These are phyloP conservation scores for Entomortierella chlamydospora DNA, from an alignment of 192 early-diverging fungal species.

Conservation along the genomic window DNA sequence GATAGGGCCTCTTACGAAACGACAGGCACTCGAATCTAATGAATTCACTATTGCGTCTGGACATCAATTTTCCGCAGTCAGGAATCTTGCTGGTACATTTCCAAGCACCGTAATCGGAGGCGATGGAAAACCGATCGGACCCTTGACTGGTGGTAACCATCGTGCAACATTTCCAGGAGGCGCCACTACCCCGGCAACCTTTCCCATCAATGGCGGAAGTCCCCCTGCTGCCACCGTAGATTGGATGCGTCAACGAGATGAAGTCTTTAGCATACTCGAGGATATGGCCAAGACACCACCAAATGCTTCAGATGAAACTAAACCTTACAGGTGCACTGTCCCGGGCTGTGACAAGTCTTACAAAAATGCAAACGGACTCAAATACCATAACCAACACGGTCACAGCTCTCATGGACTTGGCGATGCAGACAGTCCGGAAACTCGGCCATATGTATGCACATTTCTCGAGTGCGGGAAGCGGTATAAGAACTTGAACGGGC, in stretches of 20 bases:
- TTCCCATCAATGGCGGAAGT: neutral
- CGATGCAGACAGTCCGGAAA: conserved; percentile 58
- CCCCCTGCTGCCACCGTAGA: conserved; percentile 16
- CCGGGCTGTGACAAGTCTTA: conserved; percentile 92
- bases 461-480: conserved; percentile 88
- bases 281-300: conserved; percentile 29
- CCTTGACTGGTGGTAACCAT: conserved; percentile 10
- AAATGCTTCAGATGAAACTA: conserved; percentile 58
- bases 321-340: conserved; percentile 87
- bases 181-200: neutral
- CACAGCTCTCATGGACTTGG: conserved; percentile 73
- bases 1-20: conserved; percentile 1
- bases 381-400: conserved; percentile 98
- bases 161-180: neutral
- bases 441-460: conserved; percentile 81
- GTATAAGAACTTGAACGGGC: conserved; percentile 97
- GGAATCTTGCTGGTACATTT: neutral
- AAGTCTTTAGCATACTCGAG: conserved; percentile 49
- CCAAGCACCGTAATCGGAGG: conserved; percentile 4
- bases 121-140: conserved; percentile 13
- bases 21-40: conserved; percentile 14
- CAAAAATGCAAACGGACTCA: conserved; percentile 98
- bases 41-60: neutral
- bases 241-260: conserved; percentile 45
- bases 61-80: neutral